phyloP scores from a whole-genome alignment of 345 rosid species.

The Luvunga scandens region DNA sequence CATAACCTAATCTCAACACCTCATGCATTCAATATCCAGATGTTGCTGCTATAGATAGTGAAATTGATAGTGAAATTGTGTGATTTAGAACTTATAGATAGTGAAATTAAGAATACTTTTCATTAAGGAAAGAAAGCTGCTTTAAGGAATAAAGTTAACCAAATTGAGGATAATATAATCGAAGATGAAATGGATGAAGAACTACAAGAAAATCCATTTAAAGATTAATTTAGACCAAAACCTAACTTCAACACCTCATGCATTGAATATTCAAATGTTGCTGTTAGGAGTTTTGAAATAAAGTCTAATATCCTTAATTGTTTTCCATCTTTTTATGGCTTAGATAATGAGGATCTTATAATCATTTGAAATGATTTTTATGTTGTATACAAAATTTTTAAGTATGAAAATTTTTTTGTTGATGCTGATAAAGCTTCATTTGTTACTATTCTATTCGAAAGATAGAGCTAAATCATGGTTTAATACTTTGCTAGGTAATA shows the following conservation, averaged over 20 bases:
- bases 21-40: not conserved
- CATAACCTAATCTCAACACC: not conserved
- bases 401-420: no score
- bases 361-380: not conserved
- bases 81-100: no score
- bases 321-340: no score
- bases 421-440: not conserved
- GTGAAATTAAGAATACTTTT: not conserved
- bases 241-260: no score
- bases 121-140: not conserved
- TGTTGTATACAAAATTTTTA: no score
- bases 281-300: not conserved
- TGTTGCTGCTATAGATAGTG: not conserved
- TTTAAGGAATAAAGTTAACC: not conserved
- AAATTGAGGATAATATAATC: not conserved
- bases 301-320: no score
- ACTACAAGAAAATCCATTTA: not conserved
- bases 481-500: not conserved
- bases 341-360: not conserved
- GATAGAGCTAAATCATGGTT: not conserved
- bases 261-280: not conserved
- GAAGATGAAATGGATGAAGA: not conserved
- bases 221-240: not conserved
- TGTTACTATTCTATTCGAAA: no score
- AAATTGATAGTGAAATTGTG: no score